These are phyloP conservation scores for Neoscytalidium dimidiatum DNA, from an alignment of 2,329 filamentous ascomycete species.

Conservation along the genomic window DNA sequence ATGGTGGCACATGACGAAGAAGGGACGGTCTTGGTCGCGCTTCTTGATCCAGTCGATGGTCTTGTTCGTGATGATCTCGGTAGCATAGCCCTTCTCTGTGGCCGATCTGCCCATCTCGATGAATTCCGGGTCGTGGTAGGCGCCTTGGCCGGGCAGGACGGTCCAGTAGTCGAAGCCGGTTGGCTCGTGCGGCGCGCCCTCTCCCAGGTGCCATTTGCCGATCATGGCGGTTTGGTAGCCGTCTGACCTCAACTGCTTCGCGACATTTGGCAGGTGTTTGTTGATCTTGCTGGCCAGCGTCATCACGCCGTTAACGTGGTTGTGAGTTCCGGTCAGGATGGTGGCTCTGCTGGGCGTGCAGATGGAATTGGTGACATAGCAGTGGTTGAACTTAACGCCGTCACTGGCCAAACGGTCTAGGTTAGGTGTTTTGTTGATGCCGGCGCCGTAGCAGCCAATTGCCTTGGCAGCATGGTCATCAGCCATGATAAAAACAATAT, in stretches of 20 bases:
- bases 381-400: constrained; percentile 56
- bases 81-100: constrained; percentile 48
- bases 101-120: constrained; percentile 42
- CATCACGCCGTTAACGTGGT: constrained; percentile 56
- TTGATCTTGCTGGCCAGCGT: constrained; percentile 54
- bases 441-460: constrained; percentile 52
- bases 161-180: constrained; percentile 56
- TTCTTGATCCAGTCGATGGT: constrained; percentile 45
- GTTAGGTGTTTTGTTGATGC: constrained; percentile 55
- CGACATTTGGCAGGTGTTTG: constrained; percentile 53
- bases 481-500: constrained; percentile 57
- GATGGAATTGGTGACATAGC: constrained; percentile 57
- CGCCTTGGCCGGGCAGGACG: constrained; percentile 55
- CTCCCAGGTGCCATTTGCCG: constrained; percentile 58
- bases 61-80: constrained; percentile 57
- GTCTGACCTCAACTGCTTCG: constrained; percentile 50
- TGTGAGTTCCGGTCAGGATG: constrained; percentile 54
- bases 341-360: constrained; percentile 55
- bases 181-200: constrained; percentile 49
- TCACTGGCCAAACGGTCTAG: constrained; percentile 53
- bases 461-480: constrained; percentile 57
- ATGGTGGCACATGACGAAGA: constrained; percentile 60
- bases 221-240: constrained; percentile 56
- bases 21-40: constrained; percentile 41
- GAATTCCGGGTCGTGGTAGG: constrained; percentile 55